Conservation (phyloP, 2,329 filamentous ascomycete genomes). For the Fusarium sambucinum region DNA sequence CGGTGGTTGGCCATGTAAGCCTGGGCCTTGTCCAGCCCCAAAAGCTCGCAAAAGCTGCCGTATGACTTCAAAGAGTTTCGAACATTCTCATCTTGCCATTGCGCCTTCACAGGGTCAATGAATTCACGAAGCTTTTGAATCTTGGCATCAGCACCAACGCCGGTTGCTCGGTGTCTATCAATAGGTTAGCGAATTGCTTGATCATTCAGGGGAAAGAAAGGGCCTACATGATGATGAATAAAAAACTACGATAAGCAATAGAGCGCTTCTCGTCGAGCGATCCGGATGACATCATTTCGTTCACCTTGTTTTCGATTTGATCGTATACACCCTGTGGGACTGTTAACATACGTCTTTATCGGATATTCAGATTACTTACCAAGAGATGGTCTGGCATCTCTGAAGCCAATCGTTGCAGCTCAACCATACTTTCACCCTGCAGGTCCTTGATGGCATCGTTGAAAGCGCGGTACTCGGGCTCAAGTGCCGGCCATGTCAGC, state of each 20-base stretch:
- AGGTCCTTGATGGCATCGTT: conserved; percentile 92
- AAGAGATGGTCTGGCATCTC: conserved; percentile 93
- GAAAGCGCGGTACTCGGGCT: conserved; percentile 77
- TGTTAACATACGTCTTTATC: conserved; percentile 13
- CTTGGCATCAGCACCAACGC: conserved; percentile 77
- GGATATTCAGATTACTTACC: conserved; percentile 57
- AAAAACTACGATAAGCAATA: conserved; percentile 87
- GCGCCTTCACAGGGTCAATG: conserved; percentile 81
- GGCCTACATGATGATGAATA: conserved; percentile 88
- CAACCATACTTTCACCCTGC: conserved; percentile 84
- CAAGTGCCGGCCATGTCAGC: conserved; percentile 80
- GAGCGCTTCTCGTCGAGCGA: conserved; percentile 84
- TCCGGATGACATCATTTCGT: conserved; percentile 80
- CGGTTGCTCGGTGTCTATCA: conserved; percentile 79
- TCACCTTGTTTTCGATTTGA: conserved; percentile 84
- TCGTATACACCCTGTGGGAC: conserved; percentile 79
- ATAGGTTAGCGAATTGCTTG: conserved; percentile 22
- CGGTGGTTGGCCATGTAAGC: conserved; percentile 80
- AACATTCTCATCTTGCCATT: conserved; percentile 81
- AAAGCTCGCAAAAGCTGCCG: conserved; percentile 79
- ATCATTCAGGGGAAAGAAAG: not conserved
- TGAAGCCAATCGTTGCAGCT: conserved; percentile 87
- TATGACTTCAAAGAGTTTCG: conserved; percentile 79
- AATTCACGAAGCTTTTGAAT: conserved; percentile 80
- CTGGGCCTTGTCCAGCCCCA: conserved; percentile 84